Percentiles rank a stretch among this genome's conserved stretches.
Evolutionary conservation across 164 flowering plant species (phyloP).

Genomic region (Dillenia suffruticosa): DNA sequence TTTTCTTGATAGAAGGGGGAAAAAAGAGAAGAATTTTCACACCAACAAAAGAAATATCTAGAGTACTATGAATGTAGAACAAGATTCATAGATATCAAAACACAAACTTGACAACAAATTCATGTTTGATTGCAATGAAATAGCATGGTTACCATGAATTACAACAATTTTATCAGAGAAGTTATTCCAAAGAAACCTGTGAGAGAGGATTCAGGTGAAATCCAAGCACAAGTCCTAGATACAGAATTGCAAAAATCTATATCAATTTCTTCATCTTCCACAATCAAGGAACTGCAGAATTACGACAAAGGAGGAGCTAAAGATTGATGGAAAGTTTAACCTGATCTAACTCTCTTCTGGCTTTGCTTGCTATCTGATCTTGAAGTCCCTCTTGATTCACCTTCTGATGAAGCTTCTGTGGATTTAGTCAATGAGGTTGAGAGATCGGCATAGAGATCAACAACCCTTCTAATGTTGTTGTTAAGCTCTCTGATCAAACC

Average conservation of each 20-base stretch:
- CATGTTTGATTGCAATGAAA: slow-evolving; percentile 13
- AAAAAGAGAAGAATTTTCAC: neutral
- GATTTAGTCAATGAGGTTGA: slow-evolving; percentile 60
- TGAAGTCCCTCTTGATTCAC: slow-evolving; percentile 51
- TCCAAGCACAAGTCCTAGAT: slow-evolving; percentile 3
- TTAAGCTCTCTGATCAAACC: slow-evolving; percentile 81
- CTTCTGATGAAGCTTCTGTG: slow-evolving; percentile 65
- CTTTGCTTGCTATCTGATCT: slow-evolving; percentile 55
- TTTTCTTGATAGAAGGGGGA: no score
- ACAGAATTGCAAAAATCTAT: slow-evolving; percentile 10
- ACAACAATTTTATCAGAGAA: slow-evolving; percentile 13
- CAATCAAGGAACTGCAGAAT: neutral
- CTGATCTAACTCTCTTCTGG: slow-evolving; percentile 71
- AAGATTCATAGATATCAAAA: neutral
- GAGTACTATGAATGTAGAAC: neutral
- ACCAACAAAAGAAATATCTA: neutral
- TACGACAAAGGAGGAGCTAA: no score
- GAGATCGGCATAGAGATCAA: slow-evolving; percentile 71
- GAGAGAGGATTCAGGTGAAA: slow-evolving; percentile 1
- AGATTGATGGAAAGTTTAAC: slow-evolving; percentile 11
- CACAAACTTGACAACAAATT: neutral
- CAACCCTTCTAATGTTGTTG: slow-evolving; percentile 80
- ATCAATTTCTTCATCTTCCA: neutral
- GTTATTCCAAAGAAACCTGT: slow-evolving; percentile 14
- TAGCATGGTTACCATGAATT: slow-evolving; percentile 8